Base-by-base conservation (phyloP, 805 yeast genomes). In the Candida pseudofarinosa region DNA sequence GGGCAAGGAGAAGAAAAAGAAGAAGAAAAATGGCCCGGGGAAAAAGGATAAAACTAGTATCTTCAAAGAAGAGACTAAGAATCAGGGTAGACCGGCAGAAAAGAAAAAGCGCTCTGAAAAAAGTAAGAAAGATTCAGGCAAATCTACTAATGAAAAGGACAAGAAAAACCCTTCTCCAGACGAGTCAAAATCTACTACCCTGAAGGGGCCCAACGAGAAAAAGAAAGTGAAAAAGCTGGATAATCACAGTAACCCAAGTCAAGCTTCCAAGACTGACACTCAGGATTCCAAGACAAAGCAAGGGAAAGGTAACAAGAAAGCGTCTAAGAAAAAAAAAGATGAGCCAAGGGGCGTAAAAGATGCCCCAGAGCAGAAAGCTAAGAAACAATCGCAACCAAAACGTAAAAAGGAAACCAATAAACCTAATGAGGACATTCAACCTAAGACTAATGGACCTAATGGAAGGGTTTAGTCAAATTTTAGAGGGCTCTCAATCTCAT, bases 1-100 rank as follows among this genome's bases (percentile, higher is more conserved):
- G 33, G 37, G 35, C 41, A 42, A 19, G 40, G 41, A 48, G 19
- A 35, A 28, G 18, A 43, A 40, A 34, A 44, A 39, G 40, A 45
- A 33, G 35, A 42, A 30, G 41, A 41, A 37, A 40, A n/a, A 38
- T 41, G 28, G 35, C 41, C 7, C 33, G 44, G n/a, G 51, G 37
- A 43, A 41, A 46, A 40, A 36, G 38, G 37, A 41, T 16, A 39
- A 49, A 33, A 40, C 42, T 38, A 28, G 10, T 19, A 10, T 10
- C 10, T 23, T 10, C 10, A 32, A 32, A 15, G 17, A n/a, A 8
- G 37, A 12, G 4, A 28, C 35, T 13, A 12, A 34, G 36, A 30
- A 35, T 17, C 32, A 23, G 19, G 19, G 32, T 18, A 18, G 23
- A 18, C 37, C 16, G 20, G 43, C 17, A 33, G 2, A 19, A 23